Evolutionary conservation across 805 yeast genomes (phyloP), one percentile per base, ranked within the genome.

Genomic region (Starmerella stigmatis): DNA sequence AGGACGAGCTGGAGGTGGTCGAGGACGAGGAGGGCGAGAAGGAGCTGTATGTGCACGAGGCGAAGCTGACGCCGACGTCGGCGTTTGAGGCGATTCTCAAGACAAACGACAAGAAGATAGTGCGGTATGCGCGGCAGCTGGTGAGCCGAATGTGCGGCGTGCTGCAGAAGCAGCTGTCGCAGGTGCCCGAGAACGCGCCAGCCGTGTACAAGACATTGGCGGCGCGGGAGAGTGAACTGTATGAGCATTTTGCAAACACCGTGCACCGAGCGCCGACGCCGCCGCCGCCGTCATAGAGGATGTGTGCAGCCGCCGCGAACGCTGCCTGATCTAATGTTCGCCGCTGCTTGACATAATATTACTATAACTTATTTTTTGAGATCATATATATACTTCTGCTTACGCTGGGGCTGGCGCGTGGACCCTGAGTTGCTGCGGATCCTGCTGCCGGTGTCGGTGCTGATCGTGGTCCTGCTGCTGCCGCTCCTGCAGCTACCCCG

Each of bases 1-100:
- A 47, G 26, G 57, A 53, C 13, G 40, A 46, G 17, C 45, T 57
- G 9, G 52, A 51, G 31, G 50, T 58, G 22, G 44, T 41, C 20
- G 45, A n/a, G n/a, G n/a, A 45, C 13, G 45, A 33, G 4, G 50
- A 47, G 11, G 52, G 46, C 4, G 46, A 42, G 20, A 50, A 46
- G 31, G 58, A 48, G 17, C 43, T 60, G 30, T 55, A 46, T 30
- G 36, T 53, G 15, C 44, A 44, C 12, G 52, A 56, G 27, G 25
- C 17, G 13, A 53, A 52, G 43, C 40, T 59, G 8, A 49, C 48
- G 29, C 56, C 59, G 29, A 38, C 39, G 2, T 44, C 47, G 15
- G 49, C 48, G 11, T 43, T 43, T 10, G 49, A 48, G 19, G 33
- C 30, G 11, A 35, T 43, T 6, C 36, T 35, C 16, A 5, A 25